Percentiles rank a stretch among this genome's conserved stretches.
Conservation (phyloP, 108 stramenopile genomes). For the Schizochytrium sp. region DNA sequence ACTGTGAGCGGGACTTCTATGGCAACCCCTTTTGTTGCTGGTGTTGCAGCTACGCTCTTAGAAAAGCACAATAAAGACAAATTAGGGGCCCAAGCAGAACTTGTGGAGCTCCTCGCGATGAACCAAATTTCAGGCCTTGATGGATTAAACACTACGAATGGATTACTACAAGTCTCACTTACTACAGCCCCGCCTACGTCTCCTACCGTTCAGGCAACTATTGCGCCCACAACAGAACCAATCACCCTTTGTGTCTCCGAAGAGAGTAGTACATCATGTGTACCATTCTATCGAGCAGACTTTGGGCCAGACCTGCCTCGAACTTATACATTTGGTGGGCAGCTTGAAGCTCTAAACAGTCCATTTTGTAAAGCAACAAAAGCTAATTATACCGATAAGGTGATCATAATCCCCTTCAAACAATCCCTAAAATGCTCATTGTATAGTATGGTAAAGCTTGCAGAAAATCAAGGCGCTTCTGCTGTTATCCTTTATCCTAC, state of each 20-base stretch:
- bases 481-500: not conserved
- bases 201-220: not conserved
- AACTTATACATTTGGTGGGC: not conserved
- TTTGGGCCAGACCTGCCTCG: not conserved
- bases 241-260: not conserved
- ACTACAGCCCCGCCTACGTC: not conserved
- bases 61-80: not conserved
- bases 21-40: slow-evolving; percentile 64
- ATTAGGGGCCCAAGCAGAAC: not conserved
- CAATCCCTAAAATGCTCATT: not conserved
- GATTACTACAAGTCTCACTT: not conserved
- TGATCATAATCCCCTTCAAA: not conserved
- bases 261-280: not conserved
- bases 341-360: not conserved
- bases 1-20: slow-evolving; percentile 64
- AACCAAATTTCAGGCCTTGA: not conserved
- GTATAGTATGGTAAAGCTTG: not conserved
- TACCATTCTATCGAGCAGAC: not conserved
- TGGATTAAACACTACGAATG: not conserved
- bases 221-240: not conserved
- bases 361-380: not conserved
- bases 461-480: not conserved
- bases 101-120: not conserved
- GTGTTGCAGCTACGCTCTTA: slow-evolving; percentile 57
- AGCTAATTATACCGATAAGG: not conserved